These are phyloP conservation scores for Solanum acaule DNA, from an alignment of 257 asterid genomes.

Conservation along the genomic window DNA sequence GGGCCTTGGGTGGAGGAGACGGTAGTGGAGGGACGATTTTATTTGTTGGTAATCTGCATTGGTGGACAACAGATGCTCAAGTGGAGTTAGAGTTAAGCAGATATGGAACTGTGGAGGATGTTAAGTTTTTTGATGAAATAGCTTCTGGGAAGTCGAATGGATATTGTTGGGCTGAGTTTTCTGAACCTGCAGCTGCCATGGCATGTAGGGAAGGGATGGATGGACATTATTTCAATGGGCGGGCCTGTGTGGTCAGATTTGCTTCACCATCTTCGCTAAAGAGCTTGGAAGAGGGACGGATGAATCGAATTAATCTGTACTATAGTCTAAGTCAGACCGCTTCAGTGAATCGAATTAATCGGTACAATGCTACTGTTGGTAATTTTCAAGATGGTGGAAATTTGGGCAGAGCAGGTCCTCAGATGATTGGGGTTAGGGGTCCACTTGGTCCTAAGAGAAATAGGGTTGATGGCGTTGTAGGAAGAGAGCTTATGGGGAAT, in stretches of 20 bases:
- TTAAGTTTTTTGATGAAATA: slow-evolving; percentile 74
- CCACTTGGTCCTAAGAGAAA: slow-evolving; percentile 28
- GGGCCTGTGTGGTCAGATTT: slow-evolving; percentile 91
- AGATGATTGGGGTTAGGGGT: slow-evolving; percentile 25
- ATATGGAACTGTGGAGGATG: slow-evolving; percentile 82
- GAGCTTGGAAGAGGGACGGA: slow-evolving; percentile 71
- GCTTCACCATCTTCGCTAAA: slow-evolving; percentile 68
- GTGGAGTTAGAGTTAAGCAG: slow-evolving; percentile 59
- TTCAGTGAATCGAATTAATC: background rate
- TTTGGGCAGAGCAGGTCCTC: slow-evolving; percentile 31
- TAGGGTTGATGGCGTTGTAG: slow-evolving; percentile 54
- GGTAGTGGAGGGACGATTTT: slow-evolving; percentile 44
- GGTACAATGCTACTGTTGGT: slow-evolving; percentile 3
- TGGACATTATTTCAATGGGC: slow-evolving; percentile 68
- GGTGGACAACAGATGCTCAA: slow-evolving; percentile 99
- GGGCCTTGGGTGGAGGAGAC: slow-evolving; percentile 7
- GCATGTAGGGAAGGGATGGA: slow-evolving; percentile 88
- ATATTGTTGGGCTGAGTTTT: slow-evolving; percentile 82
- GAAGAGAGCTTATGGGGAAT: slow-evolving; percentile 55
- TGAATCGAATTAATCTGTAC: slow-evolving; percentile 30
- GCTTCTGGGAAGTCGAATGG: slow-evolving; percentile 98
- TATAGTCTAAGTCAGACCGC: background rate
- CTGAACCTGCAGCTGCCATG: slow-evolving; percentile 58
- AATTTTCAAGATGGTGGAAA: slow-evolving; percentile 24
- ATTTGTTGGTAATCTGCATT: slow-evolving; percentile 80